Evolutionary conservation across 805 yeast genomes (phyloP), one percentile per base, ranked within the genome.

Genomic region (Candida palmyrensis): DNA sequence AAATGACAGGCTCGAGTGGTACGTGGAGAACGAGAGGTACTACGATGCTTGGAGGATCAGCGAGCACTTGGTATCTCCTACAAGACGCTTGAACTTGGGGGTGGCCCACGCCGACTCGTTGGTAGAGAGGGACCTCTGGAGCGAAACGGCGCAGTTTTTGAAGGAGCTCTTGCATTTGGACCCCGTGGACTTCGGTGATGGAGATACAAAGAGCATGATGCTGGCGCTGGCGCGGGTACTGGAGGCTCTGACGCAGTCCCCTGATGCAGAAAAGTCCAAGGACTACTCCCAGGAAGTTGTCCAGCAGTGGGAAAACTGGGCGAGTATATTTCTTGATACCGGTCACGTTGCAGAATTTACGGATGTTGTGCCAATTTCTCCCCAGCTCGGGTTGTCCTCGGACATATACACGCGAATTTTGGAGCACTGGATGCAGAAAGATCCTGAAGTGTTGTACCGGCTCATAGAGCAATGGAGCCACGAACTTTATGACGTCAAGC

Each of bases 21-120:
- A 68, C 38, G 38, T 76, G 3, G 75, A 75, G 1, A 71, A 63
- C 24, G 68, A 68, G 2, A 55, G 63, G 33, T 84, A 57, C 46
- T 57, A 66, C 12, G 78, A 78, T 27, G 97, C 97, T 0, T 90
- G 96, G 95, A 68, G 70, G 25, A 76, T 86, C 49, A 73, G 92
- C 37, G 74, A 68, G 30, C 73, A 71, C 42, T 60, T 84, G 41
- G 61, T 81, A 2, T 55, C 66, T 7, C 64, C 68, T 8, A 38
- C 49, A 3, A 75, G 75, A 39, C 56, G 90, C 31, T 53, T 81
- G 8, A 59, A 67, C 24, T 65, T 77, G 23, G 97, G 96, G 2
- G 46, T 76, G 5, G 65, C 67, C 28, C 77, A 77, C 52, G 62
- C 75, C 12, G 69, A 75, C 26, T 35, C 44, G 2, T 64, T 70